Evolutionary conservation across 1,139 yeast species (phyloP), one percentile per base, ranked within the genome.

Genomic region (Saccharomyces uvarum): DNA sequence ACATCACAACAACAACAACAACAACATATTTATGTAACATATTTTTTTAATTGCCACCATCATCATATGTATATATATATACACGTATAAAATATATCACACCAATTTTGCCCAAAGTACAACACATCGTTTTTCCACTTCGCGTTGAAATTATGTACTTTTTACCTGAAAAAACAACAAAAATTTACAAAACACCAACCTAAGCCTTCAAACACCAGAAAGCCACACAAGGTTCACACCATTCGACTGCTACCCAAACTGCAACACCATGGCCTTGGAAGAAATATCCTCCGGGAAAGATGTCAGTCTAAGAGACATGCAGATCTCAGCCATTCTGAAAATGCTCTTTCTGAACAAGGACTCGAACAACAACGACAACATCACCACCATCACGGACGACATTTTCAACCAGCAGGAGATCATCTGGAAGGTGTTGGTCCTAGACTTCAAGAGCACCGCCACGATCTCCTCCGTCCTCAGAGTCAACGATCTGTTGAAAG

Each of bases 391-490:
- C 29, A 82, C 81, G 4, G 66, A 76, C 19, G 70, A 80, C 6
- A 84, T 81, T 59, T 70, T 80, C 29, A 26, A 46, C 28, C 48
- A 50, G 47, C 84, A 82, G 62, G 90, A 84, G 59, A 78, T 86
- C 55, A 77, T 86, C 33, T 95, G 99, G 99, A 93, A 95, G 69
- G 96, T 88, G n/a, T 77, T 93, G 56, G 82, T 95, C 7, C 77
- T 93, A 63, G 99, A 93, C 70, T 68, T 77, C 44, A 81, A 85
- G 56, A 88, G 97, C 38, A 86, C 95, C 42, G 86, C 88, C 19
- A 85, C 93, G 50, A 81, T 93, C 16, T 90, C 97, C 1, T 87
- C 96, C 7, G 95, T 93, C 8, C 73, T 95, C 57, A 77, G 98
- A 57, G 97, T 93, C 57, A 90, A 89, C 65, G 99, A 95, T 68